Evolutionary conservation across 345 rosid genomes (phyloP).

Genomic region (Salix purpurea): DNA sequence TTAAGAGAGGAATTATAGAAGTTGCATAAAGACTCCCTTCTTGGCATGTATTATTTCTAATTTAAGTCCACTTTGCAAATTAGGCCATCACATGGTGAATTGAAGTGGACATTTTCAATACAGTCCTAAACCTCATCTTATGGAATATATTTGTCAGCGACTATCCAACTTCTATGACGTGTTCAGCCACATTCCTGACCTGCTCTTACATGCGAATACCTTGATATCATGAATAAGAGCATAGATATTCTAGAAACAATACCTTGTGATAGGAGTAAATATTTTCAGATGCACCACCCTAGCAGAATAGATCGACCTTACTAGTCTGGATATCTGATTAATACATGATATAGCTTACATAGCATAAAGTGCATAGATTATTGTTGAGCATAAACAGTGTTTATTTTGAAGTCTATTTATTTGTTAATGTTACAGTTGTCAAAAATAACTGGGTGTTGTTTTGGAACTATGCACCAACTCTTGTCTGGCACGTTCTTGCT

Average conservation of each 20-base stretch:
- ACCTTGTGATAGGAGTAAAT: not conserved
- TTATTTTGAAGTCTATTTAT: not conserved
- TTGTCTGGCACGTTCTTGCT: not conserved
- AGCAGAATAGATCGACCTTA: not conserved
- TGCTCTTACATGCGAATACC: not conserved
- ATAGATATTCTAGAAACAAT: not conserved
- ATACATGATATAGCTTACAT: not conserved
- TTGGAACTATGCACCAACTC: not conserved
- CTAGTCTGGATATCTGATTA: not conserved
- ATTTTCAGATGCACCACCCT: not conserved
- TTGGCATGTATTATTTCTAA: not conserved
- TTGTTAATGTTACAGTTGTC: not conserved
- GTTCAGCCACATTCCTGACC: not conserved
- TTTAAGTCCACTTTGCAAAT: not conserved
- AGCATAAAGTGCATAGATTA: not conserved
- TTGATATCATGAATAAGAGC: not conserved
- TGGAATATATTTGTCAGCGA: not conserved
- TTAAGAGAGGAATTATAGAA: not conserved
- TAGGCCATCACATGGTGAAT: not conserved
- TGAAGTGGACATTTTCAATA: not conserved
- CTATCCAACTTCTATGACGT: not conserved
- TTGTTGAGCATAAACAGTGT: not conserved
- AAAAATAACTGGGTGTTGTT: not conserved
- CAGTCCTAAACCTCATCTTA: not conserved
- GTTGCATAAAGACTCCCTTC: not conserved